These are phyloP conservation scores for Globisporangium okanoganense DNA, from an alignment of 352 stramenopile species.

Conservation along the genomic window DNA sequence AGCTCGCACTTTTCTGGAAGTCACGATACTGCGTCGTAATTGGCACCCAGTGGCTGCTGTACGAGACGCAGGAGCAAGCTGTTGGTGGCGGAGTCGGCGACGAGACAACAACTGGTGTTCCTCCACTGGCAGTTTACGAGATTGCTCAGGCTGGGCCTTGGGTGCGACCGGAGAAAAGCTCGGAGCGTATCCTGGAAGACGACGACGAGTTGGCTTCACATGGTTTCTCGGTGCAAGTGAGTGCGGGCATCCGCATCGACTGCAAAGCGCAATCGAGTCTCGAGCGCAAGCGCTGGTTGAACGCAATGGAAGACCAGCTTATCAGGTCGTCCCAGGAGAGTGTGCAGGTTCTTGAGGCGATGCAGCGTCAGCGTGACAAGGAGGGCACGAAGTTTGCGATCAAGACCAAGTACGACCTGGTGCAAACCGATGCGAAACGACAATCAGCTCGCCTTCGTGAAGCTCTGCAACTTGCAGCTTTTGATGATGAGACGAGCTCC, in stretches of 20 bases:
- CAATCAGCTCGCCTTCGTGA: slow-evolving; percentile 44
- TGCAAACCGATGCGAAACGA: slow-evolving; percentile 47
- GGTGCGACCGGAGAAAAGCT: neutral
- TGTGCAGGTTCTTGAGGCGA: slow-evolving; percentile 29
- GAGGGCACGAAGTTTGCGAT: slow-evolving; percentile 34
- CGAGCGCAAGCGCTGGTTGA: slow-evolving; percentile 65
- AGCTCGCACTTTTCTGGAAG: slow-evolving; percentile 48
- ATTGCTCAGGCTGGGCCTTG: slow-evolving; percentile 27
- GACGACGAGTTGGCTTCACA: slow-evolving; percentile 20
- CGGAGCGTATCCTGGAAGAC: slow-evolving; percentile 3
- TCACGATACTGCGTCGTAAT: slow-evolving; percentile 69
- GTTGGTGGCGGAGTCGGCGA: slow-evolving; percentile 18
- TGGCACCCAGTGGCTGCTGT: slow-evolving; percentile 66
- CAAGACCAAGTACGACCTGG: slow-evolving; percentile 44
- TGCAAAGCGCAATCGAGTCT: slow-evolving; percentile 59
- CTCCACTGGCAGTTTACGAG: slow-evolving; percentile 54
- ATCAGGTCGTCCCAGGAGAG: slow-evolving; percentile 23
- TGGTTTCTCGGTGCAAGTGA: slow-evolving; percentile 27
- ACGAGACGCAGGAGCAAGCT: slow-evolving; percentile 58
- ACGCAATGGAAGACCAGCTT: slow-evolving; percentile 60
- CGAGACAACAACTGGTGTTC: slow-evolving; percentile 2
- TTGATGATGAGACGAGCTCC: slow-evolving; percentile 17
- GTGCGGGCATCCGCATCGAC: slow-evolving; percentile 28
- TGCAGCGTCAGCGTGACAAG: slow-evolving; percentile 37
- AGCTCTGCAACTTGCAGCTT: slow-evolving; percentile 32